Conservation (phyloP, 2,329 filamentous ascomycete species). For the Alternaria alternata region DNA sequence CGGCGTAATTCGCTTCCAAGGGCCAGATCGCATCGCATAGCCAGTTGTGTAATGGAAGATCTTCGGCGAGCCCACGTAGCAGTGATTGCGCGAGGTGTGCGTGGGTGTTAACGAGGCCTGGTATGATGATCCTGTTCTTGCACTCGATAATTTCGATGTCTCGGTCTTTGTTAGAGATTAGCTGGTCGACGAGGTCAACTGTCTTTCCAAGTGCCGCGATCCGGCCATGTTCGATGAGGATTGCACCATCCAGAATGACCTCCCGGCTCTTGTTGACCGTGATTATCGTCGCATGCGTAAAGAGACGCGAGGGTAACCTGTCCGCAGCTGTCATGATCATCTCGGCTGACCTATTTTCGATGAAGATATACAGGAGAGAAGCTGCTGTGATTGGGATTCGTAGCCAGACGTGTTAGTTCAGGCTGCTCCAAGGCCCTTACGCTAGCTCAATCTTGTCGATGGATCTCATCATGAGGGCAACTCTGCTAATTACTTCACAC, state of each 20-base stretch:
- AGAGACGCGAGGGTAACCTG: constrained; percentile 40
- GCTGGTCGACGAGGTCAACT: constrained; percentile 28
- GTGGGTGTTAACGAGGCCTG: constrained; percentile 50
- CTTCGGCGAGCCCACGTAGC: constrained; percentile 42
- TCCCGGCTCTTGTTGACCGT: constrained; percentile 58
- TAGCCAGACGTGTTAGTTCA: background rate
- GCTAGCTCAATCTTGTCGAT: background rate
- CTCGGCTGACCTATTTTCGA: background rate
- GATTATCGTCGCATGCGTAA: constrained; percentile 61
- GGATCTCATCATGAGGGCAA: background rate
- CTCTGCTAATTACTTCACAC: background rate
- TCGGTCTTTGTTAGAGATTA: background rate
- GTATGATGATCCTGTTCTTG: constrained; percentile 44
- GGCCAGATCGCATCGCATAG: constrained; percentile 50
- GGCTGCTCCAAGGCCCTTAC: background rate
- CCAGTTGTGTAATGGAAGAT: constrained; percentile 34
- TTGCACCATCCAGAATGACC: constrained; percentile 58
- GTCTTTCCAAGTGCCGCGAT: constrained; percentile 58
- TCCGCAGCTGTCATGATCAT: background rate
- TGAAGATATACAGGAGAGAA: background rate
- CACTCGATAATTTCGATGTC: constrained; percentile 35
- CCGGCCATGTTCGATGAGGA: constrained; percentile 51
- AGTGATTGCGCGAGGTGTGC: constrained; percentile 49
- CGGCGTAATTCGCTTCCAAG: constrained; percentile 46
- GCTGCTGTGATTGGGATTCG: background rate